Percentiles rank a stretch among this genome's conserved stretches.
These are phyloP conservation scores for Elongisporangium prolatum DNA, from an alignment of 352 stramenopile genomes.

Conservation along the genomic window DNA sequence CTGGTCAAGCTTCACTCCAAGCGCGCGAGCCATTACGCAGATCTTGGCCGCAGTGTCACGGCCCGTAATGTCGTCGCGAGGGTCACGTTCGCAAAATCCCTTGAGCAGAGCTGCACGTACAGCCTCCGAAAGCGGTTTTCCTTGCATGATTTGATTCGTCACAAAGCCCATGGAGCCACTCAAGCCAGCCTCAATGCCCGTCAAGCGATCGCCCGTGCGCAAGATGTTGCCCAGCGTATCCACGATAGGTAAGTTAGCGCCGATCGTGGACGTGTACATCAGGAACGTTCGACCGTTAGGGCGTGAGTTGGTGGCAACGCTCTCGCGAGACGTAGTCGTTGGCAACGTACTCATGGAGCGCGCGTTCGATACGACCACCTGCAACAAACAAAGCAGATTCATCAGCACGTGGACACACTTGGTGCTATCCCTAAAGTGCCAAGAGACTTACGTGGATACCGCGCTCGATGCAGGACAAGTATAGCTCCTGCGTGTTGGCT, in stretches of 20 bases:
- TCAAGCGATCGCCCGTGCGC: conserved; percentile 61
- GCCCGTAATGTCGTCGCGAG: conserved; percentile 62
- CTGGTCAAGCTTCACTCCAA: conserved; percentile 45
- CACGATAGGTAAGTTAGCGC: conserved; percentile 61
- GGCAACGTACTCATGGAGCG: conserved; percentile 49
- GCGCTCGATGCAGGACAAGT: conserved; percentile 53
- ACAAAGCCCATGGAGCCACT: conserved; percentile 74
- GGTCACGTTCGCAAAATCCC: conserved; percentile 68
- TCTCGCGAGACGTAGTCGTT: conserved; percentile 49
- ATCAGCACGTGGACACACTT: no score
- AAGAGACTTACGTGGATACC: conserved; percentile 39
- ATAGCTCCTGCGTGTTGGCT: conserved; percentile 41
- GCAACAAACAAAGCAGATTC: background rate
- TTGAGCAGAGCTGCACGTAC: conserved; percentile 39
- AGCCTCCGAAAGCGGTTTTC: conserved; percentile 49
- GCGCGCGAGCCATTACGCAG: conserved; percentile 54
- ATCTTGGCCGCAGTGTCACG: conserved; percentile 68
- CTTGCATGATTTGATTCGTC: conserved; percentile 72
- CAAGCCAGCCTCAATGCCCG: conserved; percentile 50
- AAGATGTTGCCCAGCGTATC: conserved; percentile 75
- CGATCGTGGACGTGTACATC: conserved; percentile 80
- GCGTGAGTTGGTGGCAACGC: conserved; percentile 31
- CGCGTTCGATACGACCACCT: conserved; percentile 65
- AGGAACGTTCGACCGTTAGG: conserved; percentile 54
- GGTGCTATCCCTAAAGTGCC: no score